Conservation (phyloP, 768 basidiomycete species). For the Russula emetica region DNA sequence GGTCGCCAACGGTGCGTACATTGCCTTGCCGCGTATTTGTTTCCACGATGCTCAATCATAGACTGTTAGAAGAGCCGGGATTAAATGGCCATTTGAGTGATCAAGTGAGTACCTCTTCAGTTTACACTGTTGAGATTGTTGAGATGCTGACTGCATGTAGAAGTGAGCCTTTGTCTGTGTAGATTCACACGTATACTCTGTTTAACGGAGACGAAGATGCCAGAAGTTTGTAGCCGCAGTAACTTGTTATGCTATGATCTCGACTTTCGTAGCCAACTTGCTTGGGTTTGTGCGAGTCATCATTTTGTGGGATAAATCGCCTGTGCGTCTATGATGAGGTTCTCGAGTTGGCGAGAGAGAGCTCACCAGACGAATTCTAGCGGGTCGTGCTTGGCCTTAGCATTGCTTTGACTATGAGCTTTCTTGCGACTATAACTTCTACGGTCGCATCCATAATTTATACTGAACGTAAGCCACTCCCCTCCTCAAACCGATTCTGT, state of each 20-base stretch:
- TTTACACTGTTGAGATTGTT: background rate
- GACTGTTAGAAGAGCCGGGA: constrained; percentile 30
- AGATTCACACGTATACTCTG: background rate
- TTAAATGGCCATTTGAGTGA: constrained; percentile 17
- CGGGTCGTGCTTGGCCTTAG: constrained; percentile 31
- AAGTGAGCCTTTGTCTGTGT: background rate
- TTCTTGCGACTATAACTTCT: constrained; percentile 28
- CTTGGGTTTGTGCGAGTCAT: constrained; percentile 37
- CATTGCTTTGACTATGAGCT: constrained; percentile 32
- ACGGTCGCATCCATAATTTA: constrained; percentile 24
- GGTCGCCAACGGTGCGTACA: constrained; percentile 32
- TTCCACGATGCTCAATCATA: background rate
- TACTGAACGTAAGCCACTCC: background rate
- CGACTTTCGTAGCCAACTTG: constrained; percentile 35
- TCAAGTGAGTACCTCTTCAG: background rate
- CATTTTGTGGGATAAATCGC: constrained; percentile 38
- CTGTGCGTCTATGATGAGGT: constrained; percentile 23
- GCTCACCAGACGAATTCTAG: constrained; percentile 2
- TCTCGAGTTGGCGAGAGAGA: background rate
- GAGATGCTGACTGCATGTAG: constrained; percentile 6
- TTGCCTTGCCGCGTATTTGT: background rate
- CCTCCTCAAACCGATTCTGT: background rate
- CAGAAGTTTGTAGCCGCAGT: constrained; percentile 30
- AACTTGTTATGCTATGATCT: constrained; percentile 31
- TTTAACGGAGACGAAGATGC: constrained; percentile 31